Conservation (phyloP, 371 early-diverging fungal species). For the Mucor mucedo region DNA sequence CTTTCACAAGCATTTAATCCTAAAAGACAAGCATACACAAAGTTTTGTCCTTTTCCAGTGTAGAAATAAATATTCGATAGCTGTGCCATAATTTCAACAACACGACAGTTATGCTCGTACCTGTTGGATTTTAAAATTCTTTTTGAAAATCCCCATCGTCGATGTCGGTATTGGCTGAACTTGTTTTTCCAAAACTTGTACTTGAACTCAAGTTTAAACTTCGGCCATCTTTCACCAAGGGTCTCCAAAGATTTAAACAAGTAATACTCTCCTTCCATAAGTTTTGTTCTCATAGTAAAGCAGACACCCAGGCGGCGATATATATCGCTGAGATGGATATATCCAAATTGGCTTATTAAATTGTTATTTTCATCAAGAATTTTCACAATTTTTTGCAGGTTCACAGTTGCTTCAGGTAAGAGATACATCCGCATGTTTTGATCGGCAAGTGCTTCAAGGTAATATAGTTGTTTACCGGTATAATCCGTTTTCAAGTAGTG, state of each 20-base stretch:
- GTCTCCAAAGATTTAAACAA: constrained; percentile 45
- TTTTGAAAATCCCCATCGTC: constrained; percentile 9
- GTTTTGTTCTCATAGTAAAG: constrained; percentile 55
- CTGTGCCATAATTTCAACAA: constrained; percentile 55
- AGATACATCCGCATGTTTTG: constrained; percentile 58
- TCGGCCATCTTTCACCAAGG: constrained; percentile 50
- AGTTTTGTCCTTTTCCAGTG: constrained; percentile 46
- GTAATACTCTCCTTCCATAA: constrained; percentile 54
- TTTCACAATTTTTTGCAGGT: constrained; percentile 50
- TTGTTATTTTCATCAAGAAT: constrained; percentile 53
- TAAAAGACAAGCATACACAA: constrained; percentile 44
- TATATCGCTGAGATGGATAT: constrained; percentile 56
- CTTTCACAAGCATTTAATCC: constrained; percentile 56
- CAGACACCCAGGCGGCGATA: constrained; percentile 60
- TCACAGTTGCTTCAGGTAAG: constrained; percentile 54
- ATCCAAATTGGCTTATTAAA: constrained; percentile 41
- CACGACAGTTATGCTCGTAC: constrained; percentile 34
- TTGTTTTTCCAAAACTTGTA: constrained; percentile 37
- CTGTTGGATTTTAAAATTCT: constrained; percentile 18
- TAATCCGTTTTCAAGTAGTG: constrained; percentile 62
- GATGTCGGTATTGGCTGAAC: constrained; percentile 37
- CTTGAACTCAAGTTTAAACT: constrained; percentile 30
- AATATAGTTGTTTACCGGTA: constrained; percentile 57
- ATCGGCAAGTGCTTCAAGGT: constrained; percentile 58
- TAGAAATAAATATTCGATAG: constrained; percentile 62